Percentiles rank a stretch among this genome's conserved stretches.
Evolutionary conservation across 208 protist genomes (phyloP).

Genomic region (Trypanosoma congolense): DNA sequence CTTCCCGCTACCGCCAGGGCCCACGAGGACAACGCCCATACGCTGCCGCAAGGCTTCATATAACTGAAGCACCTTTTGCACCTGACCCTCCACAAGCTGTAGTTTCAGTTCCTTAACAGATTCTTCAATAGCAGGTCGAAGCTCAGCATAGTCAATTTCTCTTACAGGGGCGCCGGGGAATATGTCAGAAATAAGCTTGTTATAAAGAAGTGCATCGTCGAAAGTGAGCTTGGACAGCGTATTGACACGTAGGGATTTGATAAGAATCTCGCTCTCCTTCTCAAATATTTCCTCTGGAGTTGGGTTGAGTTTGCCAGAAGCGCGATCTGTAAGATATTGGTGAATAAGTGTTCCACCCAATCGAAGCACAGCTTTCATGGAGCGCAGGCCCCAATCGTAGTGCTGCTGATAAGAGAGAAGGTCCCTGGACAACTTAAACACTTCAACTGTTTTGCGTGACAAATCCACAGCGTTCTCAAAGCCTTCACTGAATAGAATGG

Average conservation of each 20-base stretch:
- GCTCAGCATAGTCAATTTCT: conserved; percentile 91
- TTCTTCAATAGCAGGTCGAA: conserved; percentile 88
- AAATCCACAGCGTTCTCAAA: conserved; percentile 94
- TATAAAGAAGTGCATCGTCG: conserved; percentile 92
- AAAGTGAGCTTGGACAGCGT: conserved; percentile 98
- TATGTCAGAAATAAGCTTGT: conserved; percentile 93
- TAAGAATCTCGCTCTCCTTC: conserved; percentile 92
- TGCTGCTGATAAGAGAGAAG: conserved; percentile 96
- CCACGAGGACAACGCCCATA: conserved; percentile 97
- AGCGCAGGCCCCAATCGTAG: conserved; percentile 98
- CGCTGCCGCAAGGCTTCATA: conserved; percentile 96
- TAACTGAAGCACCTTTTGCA: conserved; percentile 94
- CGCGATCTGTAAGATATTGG: conserved; percentile 80
- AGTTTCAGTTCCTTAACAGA: conserved; percentile 88
- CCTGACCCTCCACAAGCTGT: conserved; percentile 81
- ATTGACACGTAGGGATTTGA: conserved; percentile 96
- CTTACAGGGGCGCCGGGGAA: conserved; percentile 88
- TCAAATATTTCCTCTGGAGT: conserved; percentile 61
- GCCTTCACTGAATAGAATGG: conserved; percentile 96
- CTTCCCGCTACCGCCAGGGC: conserved; percentile 96
- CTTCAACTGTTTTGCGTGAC: conserved; percentile 90
- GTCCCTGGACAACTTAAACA: conserved; percentile 93
- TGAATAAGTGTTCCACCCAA: conserved; percentile 89
- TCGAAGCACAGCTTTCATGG: conserved; percentile 95
- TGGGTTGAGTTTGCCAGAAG: conserved; percentile 55